Evolutionary conservation across 2,329 filamentous ascomycete species (phyloP).

Genomic region (Coniochaeta prunicola): DNA sequence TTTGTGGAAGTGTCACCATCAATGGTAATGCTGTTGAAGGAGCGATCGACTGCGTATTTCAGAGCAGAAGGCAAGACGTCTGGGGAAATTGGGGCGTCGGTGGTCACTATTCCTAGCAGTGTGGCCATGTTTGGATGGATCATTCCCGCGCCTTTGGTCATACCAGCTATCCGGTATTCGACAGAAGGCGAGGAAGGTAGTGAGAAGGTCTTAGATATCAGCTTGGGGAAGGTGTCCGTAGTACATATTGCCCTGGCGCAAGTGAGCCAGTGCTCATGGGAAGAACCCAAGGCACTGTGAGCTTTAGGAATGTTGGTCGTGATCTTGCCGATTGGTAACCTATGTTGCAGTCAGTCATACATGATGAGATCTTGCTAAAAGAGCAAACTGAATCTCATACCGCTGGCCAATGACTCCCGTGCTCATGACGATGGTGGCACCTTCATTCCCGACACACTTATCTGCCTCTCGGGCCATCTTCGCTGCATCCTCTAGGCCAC

Average conservation of each 20-base stretch:
- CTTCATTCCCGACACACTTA: conserved; percentile 40
- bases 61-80: conserved; percentile 62
- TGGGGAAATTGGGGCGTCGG: conserved; percentile 74
- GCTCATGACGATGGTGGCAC: conserved; percentile 88
- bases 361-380: background rate
- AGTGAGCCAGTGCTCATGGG: conserved; percentile 79
- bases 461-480: conserved; percentile 79
- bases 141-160: conserved; percentile 98
- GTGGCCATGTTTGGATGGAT: conserved; percentile 99
- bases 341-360: conserved; percentile 23
- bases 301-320: conserved; percentile 72
- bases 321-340: conserved; percentile 87
- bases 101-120: conserved; percentile 83
- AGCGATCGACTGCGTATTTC: conserved; percentile 66
- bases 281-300: conserved; percentile 60
- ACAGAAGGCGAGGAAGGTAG: conserved; percentile 71
- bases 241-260: conserved; percentile 93
- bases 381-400: conserved; percentile 29
- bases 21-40: conserved; percentile 95
- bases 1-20: conserved; percentile 98
- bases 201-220: conserved; percentile 75
- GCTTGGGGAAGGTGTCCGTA: conserved; percentile 96
- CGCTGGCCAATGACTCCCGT: conserved; percentile 96
- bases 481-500: conserved; percentile 80
- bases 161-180: conserved; percentile 81